Conservation (phyloP, 202 grass and related monocot genomes). For the Schoenoplectus tabernaemontani region DNA sequence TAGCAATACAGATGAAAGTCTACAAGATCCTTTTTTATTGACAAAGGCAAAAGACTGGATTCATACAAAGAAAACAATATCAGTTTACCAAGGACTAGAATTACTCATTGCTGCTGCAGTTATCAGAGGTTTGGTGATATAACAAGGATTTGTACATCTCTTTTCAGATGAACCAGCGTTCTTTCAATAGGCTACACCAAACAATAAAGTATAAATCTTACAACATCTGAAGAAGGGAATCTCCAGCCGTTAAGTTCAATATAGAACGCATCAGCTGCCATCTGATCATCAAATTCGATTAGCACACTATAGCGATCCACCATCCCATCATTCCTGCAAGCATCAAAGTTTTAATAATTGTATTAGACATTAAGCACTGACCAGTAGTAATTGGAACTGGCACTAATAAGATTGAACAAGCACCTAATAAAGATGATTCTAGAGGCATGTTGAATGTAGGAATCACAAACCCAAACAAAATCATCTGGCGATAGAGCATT, state of each 20-base stretch:
- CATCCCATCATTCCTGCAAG: constrained; percentile 56
- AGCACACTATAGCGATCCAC: constrained; percentile 90
- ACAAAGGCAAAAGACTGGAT: background rate
- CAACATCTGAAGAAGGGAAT: constrained; percentile 77
- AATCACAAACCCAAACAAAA: constrained; percentile 76
- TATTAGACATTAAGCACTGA: background rate
- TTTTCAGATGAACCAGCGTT: background rate
- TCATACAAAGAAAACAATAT: background rate
- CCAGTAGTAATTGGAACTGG: background rate
- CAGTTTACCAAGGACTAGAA: background rate
- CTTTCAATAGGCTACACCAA: background rate
- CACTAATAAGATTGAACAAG: background rate
- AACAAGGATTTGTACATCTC: background rate
- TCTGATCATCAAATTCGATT: constrained; percentile 81
- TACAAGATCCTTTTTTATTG: background rate
- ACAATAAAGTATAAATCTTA: background rate
- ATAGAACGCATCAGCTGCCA: constrained; percentile 65
- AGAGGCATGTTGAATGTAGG: constrained; percentile 46
- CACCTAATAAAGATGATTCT: constrained; percentile 64
- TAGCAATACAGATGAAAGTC: background rate
- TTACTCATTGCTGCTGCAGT: background rate
- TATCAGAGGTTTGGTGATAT: background rate
- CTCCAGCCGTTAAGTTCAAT: constrained; percentile 86
- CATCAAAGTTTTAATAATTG: background rate
- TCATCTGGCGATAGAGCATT: constrained; percentile 58